Evolutionary conservation across 2,329 filamentous ascomycete genomes (phyloP), one percentile per base, ranked within the genome.

Genomic region (Aspergillus tubingensis): DNA sequence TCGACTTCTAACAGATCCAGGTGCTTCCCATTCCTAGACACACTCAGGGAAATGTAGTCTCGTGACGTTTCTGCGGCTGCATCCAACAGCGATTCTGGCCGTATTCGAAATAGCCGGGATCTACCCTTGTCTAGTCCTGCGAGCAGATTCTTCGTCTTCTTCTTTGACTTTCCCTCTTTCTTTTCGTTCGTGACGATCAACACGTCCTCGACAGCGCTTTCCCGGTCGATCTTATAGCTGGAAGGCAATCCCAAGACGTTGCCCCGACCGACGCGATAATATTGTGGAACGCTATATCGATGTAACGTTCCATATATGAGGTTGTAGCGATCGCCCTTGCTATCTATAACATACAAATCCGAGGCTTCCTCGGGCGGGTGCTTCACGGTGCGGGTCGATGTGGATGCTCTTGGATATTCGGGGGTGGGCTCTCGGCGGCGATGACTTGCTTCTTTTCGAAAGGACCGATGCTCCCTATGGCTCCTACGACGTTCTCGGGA

Each of bases 271-370:
- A 80, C 79, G 5, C 91, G 87, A 62, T 83, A 83, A 71, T 96
- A 97, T 2, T 77, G 69, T 0, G 92, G 92, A 10, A 96, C 78
- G 57, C 83, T 85, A 65, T 90, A 90, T 38, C 85, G 86, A 72
- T 96, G 87, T 41, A 90, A 82, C 27, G 85, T 84, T 2, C 91
- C 91, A 72, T 93, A 97, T 25, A 84, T 83, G 48, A 89, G 75
- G 65, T 95, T 92, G 51, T 92, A 83, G 4, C 83, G 80, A 69
- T 98, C 94, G 0, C 94, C 93, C 69, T 86, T 87, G 44, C 81
- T 86, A 75, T 98, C 94, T 54, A 91, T 69, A 48, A 86, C 68
- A 72, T 86, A 93, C 3, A 83, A 71, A 27, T 71, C 69, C 4
- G 65, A 57, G 6, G 44, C 60, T 21, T 69, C 68, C 5, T 63